Base-by-base conservation (phyloP, 2,329 filamentous ascomycete genomes). In the Amesomyces nigricolor region DNA sequence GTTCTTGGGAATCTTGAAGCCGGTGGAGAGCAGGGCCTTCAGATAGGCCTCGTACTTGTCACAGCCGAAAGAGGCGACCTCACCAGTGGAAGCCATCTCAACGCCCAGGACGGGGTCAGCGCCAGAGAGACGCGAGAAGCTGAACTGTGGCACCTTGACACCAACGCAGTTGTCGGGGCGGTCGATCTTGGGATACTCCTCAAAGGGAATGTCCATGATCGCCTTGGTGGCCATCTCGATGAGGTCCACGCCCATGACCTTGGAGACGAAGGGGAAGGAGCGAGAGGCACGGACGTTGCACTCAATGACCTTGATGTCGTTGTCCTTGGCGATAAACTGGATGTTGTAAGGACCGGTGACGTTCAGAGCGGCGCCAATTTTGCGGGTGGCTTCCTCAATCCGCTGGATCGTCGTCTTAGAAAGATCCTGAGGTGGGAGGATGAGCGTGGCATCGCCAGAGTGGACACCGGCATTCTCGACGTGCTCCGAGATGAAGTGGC, bases 231-330 rank as follows among this genome's bases (percentile, higher is more conserved):
- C 94, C 89, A 99, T 91, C 77, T 96, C 92, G 62, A 99, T 96
- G 60, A 99, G 79, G 69, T 99, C 92, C 51, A 96, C 89, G 50
- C 91, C 91, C 89, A 96, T 97, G 63, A 95, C 90, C 78, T 99
- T 99, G 62, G 91, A 96, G 14, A 97, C 91, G 68, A 99, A 99
- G 59, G 94, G 94, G 80, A 96, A 96, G 0, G 92, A 97, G 62
- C 94, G 83, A 45, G 94, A 96, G 14, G 94, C 94, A 61, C 94
- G 87, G 58, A 97, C 94, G 67, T 99, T 99, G 75, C 94, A 97
- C 75, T 99, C 94, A 62, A 99, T 99, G 63, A 99, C 94, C 79
- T 97, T 97, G 78, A 99, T 97, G 63, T 97, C 92, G 70, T 97
- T 97, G 71, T 97, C 91, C 77, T 97, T 97, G 66, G 94, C 94